Evolutionary conservation across 2,329 filamentous ascomycete genomes (phyloP), one percentile per base, ranked within the genome.

Genomic region (Trichoderma sp.): DNA sequence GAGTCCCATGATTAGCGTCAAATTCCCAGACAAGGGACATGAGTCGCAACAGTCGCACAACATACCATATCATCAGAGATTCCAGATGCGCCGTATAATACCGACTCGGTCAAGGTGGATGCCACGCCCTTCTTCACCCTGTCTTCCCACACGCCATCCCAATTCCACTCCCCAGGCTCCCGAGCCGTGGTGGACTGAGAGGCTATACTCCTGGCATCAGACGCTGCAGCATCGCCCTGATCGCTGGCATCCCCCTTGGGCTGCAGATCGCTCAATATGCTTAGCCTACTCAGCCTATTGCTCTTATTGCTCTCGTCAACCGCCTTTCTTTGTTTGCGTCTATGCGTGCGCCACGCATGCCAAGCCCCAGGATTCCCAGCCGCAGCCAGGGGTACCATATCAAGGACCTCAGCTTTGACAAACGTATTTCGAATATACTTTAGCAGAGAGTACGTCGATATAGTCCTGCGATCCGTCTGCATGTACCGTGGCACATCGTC

Each of bases 111-210:
- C 59, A 93, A 80, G 74, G 93, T 97, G 10, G 86, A 84, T 60
- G 90, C 86, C 52, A 97, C 87, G 19, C 91, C 91, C 77, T 90
- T 92, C 78, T 88, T 90, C 1, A 97, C 94, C 65, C 94, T 86
- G 71, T 94, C 90, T 76, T 96, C 92, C 94, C 94, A 99, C 0
- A 98, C 94, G 0, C 94, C 94, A 74, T 97, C 93, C 94, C 94
- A 98, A 76, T 97, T 97, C 94, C 94, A 98, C 73, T 97, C 91
- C 7, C 91, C 92, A 0, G 93, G 93, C 34, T 67, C 67, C 39
- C 61, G 53, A 48, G 45, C 34, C 29, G 70, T 72, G 1, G 71
- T 25, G 7, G 67, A 57, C 19, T 19, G 32, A 22, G 25, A 39
- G 19, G 48, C 45, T 29, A 50, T 53, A 13, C 52, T 57, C 15